Percentiles rank a stretch among this genome's conserved stretches.
phyloP scores from a whole-genome alignment of 257 asterid genomes.

The Solanum megistacrolobum region DNA sequence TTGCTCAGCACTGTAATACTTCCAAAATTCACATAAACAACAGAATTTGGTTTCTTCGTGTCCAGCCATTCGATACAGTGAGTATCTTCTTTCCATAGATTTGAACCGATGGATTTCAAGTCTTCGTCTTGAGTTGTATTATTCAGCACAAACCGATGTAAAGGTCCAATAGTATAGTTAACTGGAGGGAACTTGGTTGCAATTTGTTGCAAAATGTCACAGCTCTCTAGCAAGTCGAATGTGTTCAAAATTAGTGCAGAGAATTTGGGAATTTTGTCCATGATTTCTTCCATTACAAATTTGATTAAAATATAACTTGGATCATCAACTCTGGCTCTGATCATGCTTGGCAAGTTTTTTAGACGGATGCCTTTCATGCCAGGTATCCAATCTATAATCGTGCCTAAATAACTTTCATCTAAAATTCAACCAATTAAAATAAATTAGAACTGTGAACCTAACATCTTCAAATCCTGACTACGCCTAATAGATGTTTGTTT shows the following conservation, averaged over 20 bases:
- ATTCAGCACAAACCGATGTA: background rate
- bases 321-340: slow-evolving; percentile 10
- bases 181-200: background rate
- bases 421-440: background rate
- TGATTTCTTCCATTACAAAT: background rate
- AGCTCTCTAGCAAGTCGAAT: slow-evolving; percentile 6
- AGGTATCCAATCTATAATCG: slow-evolving; percentile 17
- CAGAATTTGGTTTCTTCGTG: slow-evolving; percentile 6
- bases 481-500: background rate
- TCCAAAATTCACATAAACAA: slow-evolving; percentile 27
- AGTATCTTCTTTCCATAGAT: slow-evolving; percentile 29
- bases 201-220: slow-evolving; percentile 2
- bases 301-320: slow-evolving; percentile 2
- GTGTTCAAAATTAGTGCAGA: slow-evolving; percentile 19
- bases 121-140: background rate
- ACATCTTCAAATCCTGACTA: background rate
- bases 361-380: slow-evolving; percentile 15
- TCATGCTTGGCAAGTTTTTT: slow-evolving; percentile 17
- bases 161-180: too few species aligned
- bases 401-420: slow-evolving; percentile 16
- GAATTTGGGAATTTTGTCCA: slow-evolving; percentile 6
- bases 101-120: slow-evolving; percentile 3
- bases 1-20: background rate
- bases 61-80: slow-evolving; percentile 21
- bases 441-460: too few species aligned